phyloP scores from a whole-genome alignment of 1,284 basidiomycete genomes.

The Grifola frondosa region DNA sequence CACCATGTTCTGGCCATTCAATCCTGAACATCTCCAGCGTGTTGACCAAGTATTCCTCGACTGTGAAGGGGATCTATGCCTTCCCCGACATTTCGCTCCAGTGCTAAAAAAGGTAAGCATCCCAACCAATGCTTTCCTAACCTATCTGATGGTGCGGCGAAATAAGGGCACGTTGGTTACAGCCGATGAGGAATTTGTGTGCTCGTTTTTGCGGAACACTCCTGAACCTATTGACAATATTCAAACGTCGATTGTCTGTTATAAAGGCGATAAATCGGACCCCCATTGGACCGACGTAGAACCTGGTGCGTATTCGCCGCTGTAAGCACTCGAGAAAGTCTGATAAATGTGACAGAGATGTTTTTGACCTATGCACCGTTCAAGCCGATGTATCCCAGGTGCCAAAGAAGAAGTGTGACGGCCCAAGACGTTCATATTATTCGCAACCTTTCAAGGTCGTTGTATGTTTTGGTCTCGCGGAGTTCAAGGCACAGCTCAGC shows the following conservation, averaged over 20 bases:
- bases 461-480: constrained; percentile 48
- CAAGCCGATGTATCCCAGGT: constrained; percentile 40
- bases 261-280: constrained; percentile 36
- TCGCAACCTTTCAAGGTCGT: constrained; percentile 46
- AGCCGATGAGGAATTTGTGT: constrained; percentile 35
- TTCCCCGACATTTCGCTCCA: constrained; percentile 33
- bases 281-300: constrained; percentile 48
- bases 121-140: background rate
- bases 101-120: constrained; percentile 34
- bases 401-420: constrained; percentile 13
- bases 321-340: background rate
- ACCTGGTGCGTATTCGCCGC: constrained; percentile 30
- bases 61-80: constrained; percentile 32
- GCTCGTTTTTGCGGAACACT: constrained; percentile 27
- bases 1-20: constrained; percentile 25
- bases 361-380: constrained; percentile 46
- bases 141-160: constrained; percentile 25
- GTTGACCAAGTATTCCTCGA: constrained; percentile 20
- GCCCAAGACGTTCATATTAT: constrained; percentile 33
- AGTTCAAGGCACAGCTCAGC: constrained; percentile 43
- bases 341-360: constrained; percentile 30
- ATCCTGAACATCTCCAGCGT: constrained; percentile 34
- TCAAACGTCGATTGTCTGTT: constrained; percentile 38
- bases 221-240: constrained; percentile 27
- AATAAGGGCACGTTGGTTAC: constrained; percentile 44